Base-by-base conservation (phyloP, 352 stramenopile species). In the Thalassiosira ordinaria region DNA sequence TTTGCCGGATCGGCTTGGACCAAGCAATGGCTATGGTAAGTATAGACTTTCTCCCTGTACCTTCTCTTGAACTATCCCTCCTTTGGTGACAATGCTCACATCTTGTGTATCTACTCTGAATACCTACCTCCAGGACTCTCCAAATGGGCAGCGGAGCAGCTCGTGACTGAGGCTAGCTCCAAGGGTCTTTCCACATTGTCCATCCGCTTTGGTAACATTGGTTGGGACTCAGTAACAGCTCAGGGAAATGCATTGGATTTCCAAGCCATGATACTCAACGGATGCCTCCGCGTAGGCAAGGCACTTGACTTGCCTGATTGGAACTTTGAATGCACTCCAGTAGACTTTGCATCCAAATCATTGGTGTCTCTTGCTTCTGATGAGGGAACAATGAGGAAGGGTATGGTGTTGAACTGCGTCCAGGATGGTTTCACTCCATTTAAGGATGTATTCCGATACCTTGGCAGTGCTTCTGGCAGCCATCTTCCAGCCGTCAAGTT, bases 91-190 rank as follows among this genome's bases (percentile, higher is more conserved):
- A n/a, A n/a, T n/a, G n/a, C 29, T 62, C 47, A 64, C 14, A 77
- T 68, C 39, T 66, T 26, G n/a, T 55, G 20, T 31, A 24, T 24
- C 13, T 39, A n/a, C 29, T 72, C 35, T 53, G 65, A 37, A 8
- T 67, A 2, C 74, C 53, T 33, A 53, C 35, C 39, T 44, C 97
- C 96, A 72, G 92, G 91, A 14, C 93, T 97, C 81, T 96, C 89
- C 65, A 98, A 98, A 74, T 97, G 95, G 95, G 94, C 97, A 35
- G 91, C 95, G 1, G 95, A 98, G 83, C 86, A 96, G 62, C 89
- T 96, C 75, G 96, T 95, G 33, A 92, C 88, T 62, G 90, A 96
- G 64, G 93, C 93, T 0, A 89, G 89, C 27, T 86, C 92, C 6
- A 82, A 93, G 27, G 95, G 94, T 7, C 87, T 98, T 9, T 94